A percentile compares a stretch with the other conserved stretches of the same genome.
phyloP scores from a whole-genome alignment of 257 asterid genomes.

The Leonotis leonurus region DNA sequence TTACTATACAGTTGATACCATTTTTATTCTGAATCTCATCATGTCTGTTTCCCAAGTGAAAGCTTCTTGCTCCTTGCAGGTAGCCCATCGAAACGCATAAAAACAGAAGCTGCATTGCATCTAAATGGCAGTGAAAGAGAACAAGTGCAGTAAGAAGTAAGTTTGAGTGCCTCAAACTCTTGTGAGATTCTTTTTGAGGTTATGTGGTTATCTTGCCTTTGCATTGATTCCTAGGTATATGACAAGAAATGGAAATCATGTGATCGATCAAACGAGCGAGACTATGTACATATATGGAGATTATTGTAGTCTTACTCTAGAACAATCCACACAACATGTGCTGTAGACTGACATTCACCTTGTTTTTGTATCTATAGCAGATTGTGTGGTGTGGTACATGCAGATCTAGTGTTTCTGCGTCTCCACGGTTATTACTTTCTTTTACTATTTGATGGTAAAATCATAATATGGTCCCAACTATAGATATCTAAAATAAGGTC shows the following conservation, averaged over 20 bases:
- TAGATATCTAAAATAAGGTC: neutral
- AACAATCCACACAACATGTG: neutral
- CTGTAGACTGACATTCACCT: neutral
- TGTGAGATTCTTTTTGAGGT: neutral
- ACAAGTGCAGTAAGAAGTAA: neutral
- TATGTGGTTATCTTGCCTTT: neutral
- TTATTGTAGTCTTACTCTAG: neutral
- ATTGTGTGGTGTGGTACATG: slow-evolving; percentile 14
- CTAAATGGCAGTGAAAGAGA: neutral
- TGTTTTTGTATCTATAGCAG: neutral
- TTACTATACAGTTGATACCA: neutral
- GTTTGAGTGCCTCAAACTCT: neutral
- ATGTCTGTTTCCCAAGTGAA: neutral
- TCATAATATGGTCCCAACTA: neutral
- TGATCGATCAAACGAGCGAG: neutral
- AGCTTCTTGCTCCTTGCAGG: slow-evolving; percentile 8
- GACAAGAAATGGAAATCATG: neutral
- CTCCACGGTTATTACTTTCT: neutral
- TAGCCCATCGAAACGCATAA: neutral
- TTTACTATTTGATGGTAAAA: neutral
- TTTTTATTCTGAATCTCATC: neutral
- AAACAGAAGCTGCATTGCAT: neutral
- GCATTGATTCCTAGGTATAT: neutral
- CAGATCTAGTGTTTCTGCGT: slow-evolving; percentile 8
- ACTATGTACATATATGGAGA: neutral